A percentile compares a stretch with the other conserved stretches of the same genome.
phyloP scores from a whole-genome alignment of 208 protist species.

The Trypanosoma mega region DNA sequence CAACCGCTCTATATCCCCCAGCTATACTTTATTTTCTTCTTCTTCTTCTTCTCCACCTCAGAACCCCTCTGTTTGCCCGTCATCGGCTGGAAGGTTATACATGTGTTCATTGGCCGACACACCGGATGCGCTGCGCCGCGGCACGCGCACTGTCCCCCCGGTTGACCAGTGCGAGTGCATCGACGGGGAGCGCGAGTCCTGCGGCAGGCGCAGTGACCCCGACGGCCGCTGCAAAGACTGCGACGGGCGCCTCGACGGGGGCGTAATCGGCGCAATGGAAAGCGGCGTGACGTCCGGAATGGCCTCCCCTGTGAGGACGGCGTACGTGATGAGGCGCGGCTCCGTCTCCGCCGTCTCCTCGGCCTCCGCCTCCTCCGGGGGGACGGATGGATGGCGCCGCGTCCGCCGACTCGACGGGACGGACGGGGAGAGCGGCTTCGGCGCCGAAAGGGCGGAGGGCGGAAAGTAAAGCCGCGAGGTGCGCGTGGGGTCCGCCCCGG shows the following conservation, averaged over 20 bases:
- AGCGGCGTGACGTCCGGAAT: background rate
- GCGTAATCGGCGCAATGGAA: background rate
- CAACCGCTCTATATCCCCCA: too few relatives aligned
- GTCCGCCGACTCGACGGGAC: background rate
- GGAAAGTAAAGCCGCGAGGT: slow-evolving; percentile 1
- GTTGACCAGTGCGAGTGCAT: slow-evolving; percentile 1
- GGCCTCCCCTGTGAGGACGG: background rate
- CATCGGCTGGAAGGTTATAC: background rate
- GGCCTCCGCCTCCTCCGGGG: too few relatives aligned
- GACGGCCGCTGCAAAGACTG: background rate
- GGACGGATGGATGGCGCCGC: background rate
- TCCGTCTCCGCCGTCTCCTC: background rate
- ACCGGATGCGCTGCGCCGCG: background rate
- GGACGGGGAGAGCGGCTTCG: background rate
- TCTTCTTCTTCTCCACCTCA: background rate
- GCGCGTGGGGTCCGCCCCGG: background rate
- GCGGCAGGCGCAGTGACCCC: slow-evolving; percentile 1
- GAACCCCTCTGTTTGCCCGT: background rate
- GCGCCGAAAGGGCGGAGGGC: too few relatives aligned
- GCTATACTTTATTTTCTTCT: too few relatives aligned
- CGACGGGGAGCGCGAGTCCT: slow-evolving; percentile 2
- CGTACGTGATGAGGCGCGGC: slow-evolving; percentile 3
- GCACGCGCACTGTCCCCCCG: background rate
- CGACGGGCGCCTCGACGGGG: background rate
- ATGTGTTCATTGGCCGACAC: background rate